phyloP scores from a whole-genome alignment of 805 yeast species.

The Tetrapisispora namnaoensis region DNA sequence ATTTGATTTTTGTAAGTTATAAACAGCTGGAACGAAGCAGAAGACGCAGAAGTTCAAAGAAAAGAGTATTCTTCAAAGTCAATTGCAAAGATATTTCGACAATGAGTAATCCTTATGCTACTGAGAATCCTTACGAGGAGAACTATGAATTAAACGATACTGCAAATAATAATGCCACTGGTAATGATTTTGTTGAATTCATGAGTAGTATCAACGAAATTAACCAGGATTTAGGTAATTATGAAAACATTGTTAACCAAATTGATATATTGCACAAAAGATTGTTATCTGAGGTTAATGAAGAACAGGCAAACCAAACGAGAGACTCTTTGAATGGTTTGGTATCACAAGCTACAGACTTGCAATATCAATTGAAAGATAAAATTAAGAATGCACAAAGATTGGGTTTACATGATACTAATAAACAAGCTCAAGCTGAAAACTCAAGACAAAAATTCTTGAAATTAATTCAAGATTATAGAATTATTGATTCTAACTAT shows the following conservation, averaged over 20 bases:
- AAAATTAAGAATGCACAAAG: constrained; percentile 72
- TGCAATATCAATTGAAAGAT: constrained; percentile 64
- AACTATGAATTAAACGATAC: constrained; percentile 6
- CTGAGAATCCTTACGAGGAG: constrained; percentile 12
- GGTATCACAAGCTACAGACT: constrained; percentile 65
- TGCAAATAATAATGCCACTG: constrained; percentile 5
- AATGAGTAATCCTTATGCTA: constrained; percentile 18
- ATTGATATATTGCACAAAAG: constrained; percentile 63
- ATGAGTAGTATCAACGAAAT: constrained; percentile 61
- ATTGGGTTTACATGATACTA: constrained; percentile 57
- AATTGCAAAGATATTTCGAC: constrained; percentile 3
- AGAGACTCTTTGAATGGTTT: constrained; percentile 70
- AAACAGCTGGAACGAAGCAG: too few species aligned
- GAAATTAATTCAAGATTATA: constrained; percentile 76
- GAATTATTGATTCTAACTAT: constrained; percentile 78
- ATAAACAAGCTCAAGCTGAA: constrained; percentile 86
- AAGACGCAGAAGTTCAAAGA: neutral
- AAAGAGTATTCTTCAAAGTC: neutral
- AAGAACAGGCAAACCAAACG: constrained; percentile 55
- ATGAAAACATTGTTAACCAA: constrained; percentile 56
- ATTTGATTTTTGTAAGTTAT: too few species aligned
- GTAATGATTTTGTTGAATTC: constrained; percentile 48
- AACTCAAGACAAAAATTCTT: constrained; percentile 77
- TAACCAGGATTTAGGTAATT: constrained; percentile 60
- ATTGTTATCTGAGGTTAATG: constrained; percentile 62